Percentiles rank a stretch among this genome's conserved stretches.
phyloP scores from a whole-genome alignment of 345 rosid genomes.

The Acer campestre region DNA sequence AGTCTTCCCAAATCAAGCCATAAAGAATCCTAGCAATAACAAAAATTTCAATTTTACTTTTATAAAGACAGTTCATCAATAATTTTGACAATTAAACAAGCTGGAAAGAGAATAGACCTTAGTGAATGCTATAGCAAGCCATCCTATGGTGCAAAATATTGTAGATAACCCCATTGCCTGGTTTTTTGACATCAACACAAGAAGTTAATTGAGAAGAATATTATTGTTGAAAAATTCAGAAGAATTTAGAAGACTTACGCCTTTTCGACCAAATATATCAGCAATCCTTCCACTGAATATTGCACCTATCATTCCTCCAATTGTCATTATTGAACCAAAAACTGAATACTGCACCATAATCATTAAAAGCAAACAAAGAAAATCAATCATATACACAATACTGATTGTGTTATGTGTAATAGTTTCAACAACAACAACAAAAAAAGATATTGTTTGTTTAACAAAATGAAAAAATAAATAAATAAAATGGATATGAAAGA shows the following conservation, averaged over 20 bases:
- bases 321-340: conserved; percentile 53
- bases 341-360: conserved; percentile 47
- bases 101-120: conserved; percentile 32
- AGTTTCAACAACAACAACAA: no score
- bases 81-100: no score
- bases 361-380: not conserved
- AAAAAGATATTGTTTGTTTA: no score
- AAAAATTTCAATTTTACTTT: conserved; percentile 27
- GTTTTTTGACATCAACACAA: conserved; percentile 4
- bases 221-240: not conserved
- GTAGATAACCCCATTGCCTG: conserved; percentile 56
- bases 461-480: no score
- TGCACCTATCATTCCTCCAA: conserved; percentile 63
- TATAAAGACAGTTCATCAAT: conserved; percentile 13
- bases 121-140: conserved; percentile 53
- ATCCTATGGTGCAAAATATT: conserved; percentile 41
- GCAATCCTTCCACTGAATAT: conserved; percentile 43
- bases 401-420: not conserved
- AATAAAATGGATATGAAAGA: not conserved
- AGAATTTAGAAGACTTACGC: conserved; percentile 21
- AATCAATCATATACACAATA: conserved; percentile 20
- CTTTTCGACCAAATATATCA: conserved; percentile 47
- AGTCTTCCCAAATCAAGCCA: conserved; percentile 52
- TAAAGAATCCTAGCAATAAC: conserved; percentile 32
- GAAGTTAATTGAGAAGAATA: not conserved